These are phyloP conservation scores for Begonia loranthoides DNA, from an alignment of 306 rosid species.

Conservation along the genomic window DNA sequence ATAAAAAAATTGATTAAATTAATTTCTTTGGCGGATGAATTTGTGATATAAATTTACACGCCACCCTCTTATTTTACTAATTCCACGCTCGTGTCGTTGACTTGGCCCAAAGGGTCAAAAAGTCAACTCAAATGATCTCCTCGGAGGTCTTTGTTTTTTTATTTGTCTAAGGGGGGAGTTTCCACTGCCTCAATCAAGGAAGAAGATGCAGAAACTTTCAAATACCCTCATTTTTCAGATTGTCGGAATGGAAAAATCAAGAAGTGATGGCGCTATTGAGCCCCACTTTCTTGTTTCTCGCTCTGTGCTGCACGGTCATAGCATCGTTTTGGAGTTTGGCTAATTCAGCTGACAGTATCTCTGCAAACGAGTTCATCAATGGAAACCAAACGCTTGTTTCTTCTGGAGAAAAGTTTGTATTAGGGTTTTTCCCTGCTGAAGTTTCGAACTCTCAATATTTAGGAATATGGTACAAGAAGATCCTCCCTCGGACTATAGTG, in stretches of 20 bases:
- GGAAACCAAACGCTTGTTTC: slow-evolving; percentile 27
- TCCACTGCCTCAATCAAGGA: background rate
- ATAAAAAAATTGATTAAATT: no score
- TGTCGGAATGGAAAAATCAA: background rate
- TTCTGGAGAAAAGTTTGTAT: slow-evolving; percentile 25
- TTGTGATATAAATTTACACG: no score
- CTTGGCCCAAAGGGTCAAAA: background rate
- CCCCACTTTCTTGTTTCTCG: slow-evolving; percentile 12
- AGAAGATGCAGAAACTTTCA: background rate
- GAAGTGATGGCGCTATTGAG: slow-evolving; percentile 19
- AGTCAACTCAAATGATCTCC: no score
- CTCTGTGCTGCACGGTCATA: slow-evolving; percentile 10
- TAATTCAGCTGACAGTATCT: slow-evolving; percentile 17
- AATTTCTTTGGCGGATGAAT: no score
- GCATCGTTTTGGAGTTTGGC: slow-evolving; percentile 9
- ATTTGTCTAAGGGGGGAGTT: background rate
- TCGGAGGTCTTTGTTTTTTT: background rate
- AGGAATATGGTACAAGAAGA: slow-evolving; percentile 35
- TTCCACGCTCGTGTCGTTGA: background rate
- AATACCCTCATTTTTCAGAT: background rate
- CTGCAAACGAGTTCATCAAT: slow-evolving; percentile 19
- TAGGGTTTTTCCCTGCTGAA: slow-evolving; percentile 27
- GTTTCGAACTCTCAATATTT: slow-evolving; percentile 20
- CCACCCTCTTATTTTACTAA: no score
- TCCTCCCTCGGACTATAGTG: slow-evolving; percentile 9